Evolutionary conservation across 2,329 filamentous ascomycete species (phyloP).

Genomic region (Neofusicoccum kwambonambiense): DNA sequence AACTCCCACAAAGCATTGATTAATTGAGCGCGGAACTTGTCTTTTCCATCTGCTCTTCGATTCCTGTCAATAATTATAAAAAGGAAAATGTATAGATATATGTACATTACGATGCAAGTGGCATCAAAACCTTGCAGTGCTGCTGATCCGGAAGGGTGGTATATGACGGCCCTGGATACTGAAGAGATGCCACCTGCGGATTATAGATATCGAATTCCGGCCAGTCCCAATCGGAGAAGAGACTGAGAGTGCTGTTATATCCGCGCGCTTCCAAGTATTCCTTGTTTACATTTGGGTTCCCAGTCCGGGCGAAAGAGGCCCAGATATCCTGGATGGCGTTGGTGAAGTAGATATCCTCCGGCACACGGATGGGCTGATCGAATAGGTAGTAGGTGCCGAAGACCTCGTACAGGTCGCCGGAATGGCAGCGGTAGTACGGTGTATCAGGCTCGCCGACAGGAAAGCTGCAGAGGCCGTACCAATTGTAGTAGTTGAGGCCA

Average conservation of each 20-base stretch:
- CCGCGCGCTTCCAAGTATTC: background rate
- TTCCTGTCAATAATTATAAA: too few species aligned
- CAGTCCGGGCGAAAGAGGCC: background rate
- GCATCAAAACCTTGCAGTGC: background rate
- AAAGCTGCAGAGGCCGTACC: background rate
- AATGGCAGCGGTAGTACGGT: conserved; percentile 10
- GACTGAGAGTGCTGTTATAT: background rate
- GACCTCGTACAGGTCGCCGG: background rate
- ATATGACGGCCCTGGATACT: background rate
- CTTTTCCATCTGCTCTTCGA: too few species aligned
- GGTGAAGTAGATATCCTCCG: background rate
- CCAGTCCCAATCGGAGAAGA: background rate
- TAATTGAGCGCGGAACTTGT: too few species aligned
- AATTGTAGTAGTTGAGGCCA: background rate
- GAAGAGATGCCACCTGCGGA: background rate
- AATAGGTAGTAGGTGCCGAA: conserved; percentile 3
- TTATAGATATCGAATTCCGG: background rate
- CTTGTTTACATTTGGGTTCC: background rate
- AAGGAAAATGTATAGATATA: too few species aligned
- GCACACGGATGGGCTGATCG: background rate
- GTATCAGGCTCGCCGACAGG: background rate
- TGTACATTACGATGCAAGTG: background rate
- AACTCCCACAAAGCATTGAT: too few species aligned
- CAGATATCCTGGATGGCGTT: conserved; percentile 3
- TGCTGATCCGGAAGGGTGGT: background rate